Base-by-base conservation (phyloP, 495 filamentous ascomycete species). In the Glonium stellatum region DNA sequence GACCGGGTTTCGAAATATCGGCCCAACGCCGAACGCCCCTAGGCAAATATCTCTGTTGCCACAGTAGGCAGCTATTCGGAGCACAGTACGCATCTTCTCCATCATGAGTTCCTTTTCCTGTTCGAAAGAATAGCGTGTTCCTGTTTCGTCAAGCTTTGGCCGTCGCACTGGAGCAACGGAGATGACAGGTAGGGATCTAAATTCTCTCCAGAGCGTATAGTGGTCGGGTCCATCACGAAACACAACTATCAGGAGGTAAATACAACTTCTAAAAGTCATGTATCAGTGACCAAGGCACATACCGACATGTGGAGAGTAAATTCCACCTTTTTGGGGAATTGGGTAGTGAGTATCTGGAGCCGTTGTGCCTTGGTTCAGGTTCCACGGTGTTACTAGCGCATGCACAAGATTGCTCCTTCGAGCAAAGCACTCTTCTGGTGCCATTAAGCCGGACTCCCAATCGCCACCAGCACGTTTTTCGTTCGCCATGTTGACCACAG, bases 401-500 rank as follows among this genome's bases (percentile, higher is more conserved):
- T 83, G 80, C 10, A 84, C 82, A 35, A 90, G 82, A 55, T 84
- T 89, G 69, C 84, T 88, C 57, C 87, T 77, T 56, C 87, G 77
- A 65, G 84, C 84, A 21, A 90, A 79, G 41, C 82, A 82, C 67
- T 90, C 84, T 68, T 90, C 87, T 31, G 86, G 87, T 19, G 84
- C 84, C 56, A 85, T 81, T 19, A 79, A 76, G 25, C 84, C 85
- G 5, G 84, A 86, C 63, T 89, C 86, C 87, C 87, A 90, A 59
- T 89, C 87, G 1, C 87, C 87, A 0, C 87, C 87, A 0, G 87
- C 75, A 34, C 86, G 77, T 62, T 84, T 87, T 66, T 90, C 87
- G 67, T 89, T 85, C 11, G 87, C 87, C 52, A 84, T 82, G 65
- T 86, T 89, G 58, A 90, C 82, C 36, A 90, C 83, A 5, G 87